Evolutionary conservation across 148 eudicot species (phyloP).

Genomic region (Persicaria tinctoria): DNA sequence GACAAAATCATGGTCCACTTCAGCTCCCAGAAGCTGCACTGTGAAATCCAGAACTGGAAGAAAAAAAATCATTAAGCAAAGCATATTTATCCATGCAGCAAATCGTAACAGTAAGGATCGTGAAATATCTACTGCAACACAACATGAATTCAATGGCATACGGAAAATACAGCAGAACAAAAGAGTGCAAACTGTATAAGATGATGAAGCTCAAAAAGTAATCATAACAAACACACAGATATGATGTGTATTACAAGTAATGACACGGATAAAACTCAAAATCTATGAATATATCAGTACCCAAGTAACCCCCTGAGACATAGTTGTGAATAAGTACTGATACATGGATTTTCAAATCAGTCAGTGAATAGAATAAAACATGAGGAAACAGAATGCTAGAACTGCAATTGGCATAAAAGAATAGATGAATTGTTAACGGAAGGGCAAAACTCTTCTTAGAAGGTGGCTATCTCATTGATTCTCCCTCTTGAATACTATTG

Average conservation of each 20-base stretch:
- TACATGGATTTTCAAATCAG: too few species aligned
- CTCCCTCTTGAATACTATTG: not conserved
- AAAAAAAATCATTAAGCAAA: not conserved
- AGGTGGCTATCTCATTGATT: not conserved
- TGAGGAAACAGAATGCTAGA: too few species aligned
- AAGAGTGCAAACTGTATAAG: not conserved
- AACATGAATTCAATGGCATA: not conserved
- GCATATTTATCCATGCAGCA: not conserved
- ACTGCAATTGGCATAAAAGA: too few species aligned
- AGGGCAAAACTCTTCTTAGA: not conserved
- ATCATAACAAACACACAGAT: not conserved
- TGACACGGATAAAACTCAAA: not conserved
- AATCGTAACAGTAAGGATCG: not conserved
- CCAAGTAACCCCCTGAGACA: not conserved
- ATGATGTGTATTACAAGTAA: not conserved
- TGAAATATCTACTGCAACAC: not conserved
- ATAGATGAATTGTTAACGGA: too few species aligned
- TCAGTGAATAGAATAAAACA: too few species aligned
- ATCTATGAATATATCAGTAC: not conserved
- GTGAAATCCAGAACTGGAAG: conserved; percentile 79
- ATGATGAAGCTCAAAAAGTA: not conserved
- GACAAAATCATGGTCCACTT: conserved; percentile 68
- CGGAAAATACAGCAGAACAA: not conserved
- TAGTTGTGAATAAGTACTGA: not conserved
- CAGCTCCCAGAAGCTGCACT: conserved; percentile 63